A percentile compares a stretch with the other conserved stretches of the same genome.
These are phyloP conservation scores for Hirschioporus abietinus DNA, from an alignment of 768 basidiomycete species.

Conservation along the genomic window DNA sequence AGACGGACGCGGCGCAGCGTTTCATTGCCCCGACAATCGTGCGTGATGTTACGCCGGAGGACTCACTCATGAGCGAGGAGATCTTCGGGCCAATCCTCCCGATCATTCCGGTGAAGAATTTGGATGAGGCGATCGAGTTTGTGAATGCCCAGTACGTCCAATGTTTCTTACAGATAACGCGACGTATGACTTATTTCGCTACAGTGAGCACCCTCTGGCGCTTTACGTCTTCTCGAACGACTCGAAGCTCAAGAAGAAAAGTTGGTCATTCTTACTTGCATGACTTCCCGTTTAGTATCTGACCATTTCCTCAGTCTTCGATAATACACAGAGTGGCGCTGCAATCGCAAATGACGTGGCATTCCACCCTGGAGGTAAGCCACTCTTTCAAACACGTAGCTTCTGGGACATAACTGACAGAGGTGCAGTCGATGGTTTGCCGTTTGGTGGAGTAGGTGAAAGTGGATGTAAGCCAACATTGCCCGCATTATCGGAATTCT, in stretches of 20 bases:
- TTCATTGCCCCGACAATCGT: conserved; percentile 75
- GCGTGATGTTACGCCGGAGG: conserved; percentile 51
- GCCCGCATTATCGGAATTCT: conserved; percentile 6
- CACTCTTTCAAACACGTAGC: neutral
- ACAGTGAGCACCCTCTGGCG: conserved; percentile 67
- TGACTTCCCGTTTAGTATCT: neutral
- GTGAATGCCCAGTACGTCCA: conserved; percentile 50
- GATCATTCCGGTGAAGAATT: conserved; percentile 60
- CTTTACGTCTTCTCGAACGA: conserved; percentile 74
- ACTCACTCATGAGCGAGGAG: conserved; percentile 81
- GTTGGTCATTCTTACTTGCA: conserved; percentile 27
- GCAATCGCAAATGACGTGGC: conserved; percentile 65
- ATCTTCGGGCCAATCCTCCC: conserved; percentile 82
- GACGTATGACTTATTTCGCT: neutral
- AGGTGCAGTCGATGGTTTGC: conserved; percentile 49
- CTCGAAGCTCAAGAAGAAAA: conserved; percentile 51
- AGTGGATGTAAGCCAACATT: conserved; percentile 56
- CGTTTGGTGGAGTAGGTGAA: conserved; percentile 69
- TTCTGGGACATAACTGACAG: conserved; percentile 8
- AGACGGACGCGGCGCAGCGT: conserved; percentile 47
- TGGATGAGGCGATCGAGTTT: conserved; percentile 68
- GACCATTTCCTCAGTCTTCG: conserved; percentile 42
- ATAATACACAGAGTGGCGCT: conserved; percentile 67
- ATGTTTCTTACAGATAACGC: neutral
- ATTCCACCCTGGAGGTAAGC: conserved; percentile 54